Evolutionary conservation across 2,329 filamentous ascomycete genomes (phyloP).

Genomic region (Aphanocladium album): DNA sequence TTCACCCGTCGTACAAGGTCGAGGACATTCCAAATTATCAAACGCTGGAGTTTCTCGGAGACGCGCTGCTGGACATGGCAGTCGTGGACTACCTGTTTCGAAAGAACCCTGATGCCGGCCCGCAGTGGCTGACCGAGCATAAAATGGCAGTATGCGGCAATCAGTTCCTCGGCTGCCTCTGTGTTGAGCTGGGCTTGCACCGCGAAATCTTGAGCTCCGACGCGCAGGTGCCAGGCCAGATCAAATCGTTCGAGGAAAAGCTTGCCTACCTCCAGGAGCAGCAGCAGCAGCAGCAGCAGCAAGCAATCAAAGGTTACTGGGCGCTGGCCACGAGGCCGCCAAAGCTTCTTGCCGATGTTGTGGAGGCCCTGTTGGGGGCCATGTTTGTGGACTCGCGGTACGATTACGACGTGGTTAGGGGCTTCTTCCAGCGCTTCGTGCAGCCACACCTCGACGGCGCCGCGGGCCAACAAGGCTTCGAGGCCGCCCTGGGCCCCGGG

Average conservation of each 20-base stretch:
- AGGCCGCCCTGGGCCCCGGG: conserved; percentile 71
- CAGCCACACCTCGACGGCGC: conserved; percentile 78
- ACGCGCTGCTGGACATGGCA: conserved; percentile 80
- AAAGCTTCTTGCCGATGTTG: conserved; percentile 75
- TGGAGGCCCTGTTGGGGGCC: conserved; percentile 86
- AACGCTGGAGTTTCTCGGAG: conserved; percentile 85
- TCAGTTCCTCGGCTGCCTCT: conserved; percentile 80
- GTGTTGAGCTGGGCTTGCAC: conserved; percentile 73
- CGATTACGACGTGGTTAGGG: conserved; percentile 65
- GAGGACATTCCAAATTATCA: conserved; percentile 85
- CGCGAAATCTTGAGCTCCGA: conserved; percentile 60
- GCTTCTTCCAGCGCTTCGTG: conserved; percentile 73
- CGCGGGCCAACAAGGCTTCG: conserved; percentile 67
- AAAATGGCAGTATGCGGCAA: conserved; percentile 99
- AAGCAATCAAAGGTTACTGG: conserved; percentile 58
- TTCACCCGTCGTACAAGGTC: conserved; percentile 79
- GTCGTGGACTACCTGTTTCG: conserved; percentile 80
- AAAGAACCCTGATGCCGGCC: conserved; percentile 71
- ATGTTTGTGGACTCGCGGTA: conserved; percentile 87
- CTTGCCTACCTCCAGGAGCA: conserved; percentile 46
- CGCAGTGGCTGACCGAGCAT: conserved; percentile 96
- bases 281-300: too few relatives aligned
- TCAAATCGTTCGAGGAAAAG: conserved; percentile 52
- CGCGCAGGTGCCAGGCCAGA: conserved; percentile 34
- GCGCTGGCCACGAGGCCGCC: conserved; percentile 57